Conservation (phyloP, 208 protist genomes). For the Trypanosoma scelopori region DNA sequence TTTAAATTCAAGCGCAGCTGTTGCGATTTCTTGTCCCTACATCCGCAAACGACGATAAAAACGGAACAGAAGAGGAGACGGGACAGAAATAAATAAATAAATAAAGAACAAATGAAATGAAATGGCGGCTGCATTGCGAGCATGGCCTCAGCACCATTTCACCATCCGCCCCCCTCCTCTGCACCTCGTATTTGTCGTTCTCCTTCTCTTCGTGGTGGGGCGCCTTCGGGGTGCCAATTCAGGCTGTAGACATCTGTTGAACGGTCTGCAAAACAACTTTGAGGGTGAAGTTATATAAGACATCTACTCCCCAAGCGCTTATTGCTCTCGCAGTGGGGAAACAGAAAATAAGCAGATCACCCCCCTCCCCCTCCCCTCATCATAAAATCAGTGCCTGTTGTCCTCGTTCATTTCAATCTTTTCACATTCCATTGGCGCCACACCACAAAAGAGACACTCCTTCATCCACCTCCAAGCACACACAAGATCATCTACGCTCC, state of each 20-base stretch:
- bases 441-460: constrained; percentile 7
- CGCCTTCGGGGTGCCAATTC: too few relatives aligned
- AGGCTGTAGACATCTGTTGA: neutral
- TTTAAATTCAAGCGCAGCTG: neutral
- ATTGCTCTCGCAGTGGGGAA: neutral
- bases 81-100: too few relatives aligned
- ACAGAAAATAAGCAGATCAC: neutral
- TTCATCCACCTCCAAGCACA: neutral
- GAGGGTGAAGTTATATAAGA: neutral
- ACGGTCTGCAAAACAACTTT: neutral
- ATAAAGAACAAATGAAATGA: too few relatives aligned
- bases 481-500: too few relatives aligned
- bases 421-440: neutral
- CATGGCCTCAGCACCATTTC: too few relatives aligned
- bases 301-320: neutral
- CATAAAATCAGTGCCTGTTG: too few relatives aligned
- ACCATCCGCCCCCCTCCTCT: too few relatives aligned
- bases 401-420: neutral
- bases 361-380: too few relatives aligned
- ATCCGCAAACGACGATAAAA: neutral
- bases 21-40: constrained; percentile 2
- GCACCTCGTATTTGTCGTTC: too few relatives aligned
- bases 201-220: too few relatives aligned
- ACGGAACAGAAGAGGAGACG: too few relatives aligned
- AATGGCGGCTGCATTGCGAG: too few relatives aligned